Evolutionary conservation across 192 early-diverging fungal genomes (phyloP), one percentile per base, ranked within the genome.

Genomic region (Spizellomyces punctatus): DNA sequence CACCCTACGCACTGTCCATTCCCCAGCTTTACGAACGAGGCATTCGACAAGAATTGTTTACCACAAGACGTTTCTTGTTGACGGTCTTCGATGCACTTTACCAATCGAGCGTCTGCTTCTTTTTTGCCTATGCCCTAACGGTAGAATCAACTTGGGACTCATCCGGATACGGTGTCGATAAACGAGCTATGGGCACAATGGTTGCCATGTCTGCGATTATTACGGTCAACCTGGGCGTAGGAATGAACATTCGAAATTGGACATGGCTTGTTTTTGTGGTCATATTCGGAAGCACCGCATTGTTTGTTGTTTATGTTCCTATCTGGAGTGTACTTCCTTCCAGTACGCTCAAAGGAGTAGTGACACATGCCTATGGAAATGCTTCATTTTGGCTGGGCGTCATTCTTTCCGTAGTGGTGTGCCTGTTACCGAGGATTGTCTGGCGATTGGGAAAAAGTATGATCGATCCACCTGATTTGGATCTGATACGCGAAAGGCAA

Each of bases 21-120:
- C 88, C 88, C 5, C 76, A 87, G 49, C 67, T 94, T 1, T 98
- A 99, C 74, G 60, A 72, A 10, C 79, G 89, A 8, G 97, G 97
- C 22, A 93, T 98, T 61, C 78, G 84, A 46, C 89, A 93, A 69
- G 79, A 82, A 44, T 85, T 94, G 21, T 98, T 91, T 74, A 93
- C 88, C 64, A 89, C 89, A 72, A 78, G 75, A 64, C 85, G 93
- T 44, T 99, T 97, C 76, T 91, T 89, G 79, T 50, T 88, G 62
- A 95, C 93, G 74, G 90, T 96, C 72, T 12, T 91, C 12, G 92
- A 98, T 69, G 96, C 91, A 41, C 73, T 99, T n/a, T 99, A 93
- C 86, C 95, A 98, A 81, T 98, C 96, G 6, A 69, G 91, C 9
- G 83, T 96, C 59, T 73, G 75, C 19, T 92, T 91, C 56, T 99